These are phyloP conservation scores for Thalassia testudinum DNA, from an alignment of 116 monocot genomes.

Conservation along the genomic window DNA sequence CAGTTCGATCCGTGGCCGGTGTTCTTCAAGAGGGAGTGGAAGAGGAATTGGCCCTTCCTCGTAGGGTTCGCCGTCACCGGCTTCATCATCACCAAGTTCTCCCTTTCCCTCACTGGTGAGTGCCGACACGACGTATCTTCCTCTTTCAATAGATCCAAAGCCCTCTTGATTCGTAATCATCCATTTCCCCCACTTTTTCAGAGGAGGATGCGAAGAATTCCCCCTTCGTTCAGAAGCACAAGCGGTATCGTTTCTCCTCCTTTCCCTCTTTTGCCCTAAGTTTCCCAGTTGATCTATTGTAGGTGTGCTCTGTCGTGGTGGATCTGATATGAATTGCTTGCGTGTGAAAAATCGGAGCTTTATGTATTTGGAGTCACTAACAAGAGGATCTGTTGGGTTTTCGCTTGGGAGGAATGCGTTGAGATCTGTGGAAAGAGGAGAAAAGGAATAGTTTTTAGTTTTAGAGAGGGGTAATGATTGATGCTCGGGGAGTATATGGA, in stretches of 20 bases:
- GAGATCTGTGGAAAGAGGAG: too few relatives aligned
- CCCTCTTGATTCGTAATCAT: background rate
- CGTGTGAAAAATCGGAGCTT: too few relatives aligned
- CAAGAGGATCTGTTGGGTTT: too few relatives aligned
- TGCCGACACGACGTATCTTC: too few relatives aligned
- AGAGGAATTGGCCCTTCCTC: constrained; percentile 77
- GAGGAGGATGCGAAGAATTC: constrained; percentile 77
- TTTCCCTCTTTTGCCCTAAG: background rate
- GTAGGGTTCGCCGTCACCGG: constrained; percentile 80
- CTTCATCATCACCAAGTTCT: constrained; percentile 45
- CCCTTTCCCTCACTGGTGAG: constrained; percentile 51
- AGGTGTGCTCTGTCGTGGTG: too few relatives aligned
- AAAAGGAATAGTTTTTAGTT: too few relatives aligned
- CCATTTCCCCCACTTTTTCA: constrained; percentile 8
- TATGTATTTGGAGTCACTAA: too few relatives aligned
- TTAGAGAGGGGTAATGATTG: too few relatives aligned
- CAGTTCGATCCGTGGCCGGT: constrained; percentile 84
- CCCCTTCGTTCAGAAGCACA: constrained; percentile 49
- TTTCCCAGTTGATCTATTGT: too few relatives aligned
- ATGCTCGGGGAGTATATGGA: too few relatives aligned
- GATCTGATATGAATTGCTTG: too few relatives aligned
- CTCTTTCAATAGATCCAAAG: background rate
- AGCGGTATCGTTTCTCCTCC: constrained; percentile 11
- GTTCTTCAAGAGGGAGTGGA: constrained; percentile 71
- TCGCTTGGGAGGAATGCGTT: too few relatives aligned